Conservation (phyloP, 306 rosid genomes). For the Cucurbita pepo region DNA sequence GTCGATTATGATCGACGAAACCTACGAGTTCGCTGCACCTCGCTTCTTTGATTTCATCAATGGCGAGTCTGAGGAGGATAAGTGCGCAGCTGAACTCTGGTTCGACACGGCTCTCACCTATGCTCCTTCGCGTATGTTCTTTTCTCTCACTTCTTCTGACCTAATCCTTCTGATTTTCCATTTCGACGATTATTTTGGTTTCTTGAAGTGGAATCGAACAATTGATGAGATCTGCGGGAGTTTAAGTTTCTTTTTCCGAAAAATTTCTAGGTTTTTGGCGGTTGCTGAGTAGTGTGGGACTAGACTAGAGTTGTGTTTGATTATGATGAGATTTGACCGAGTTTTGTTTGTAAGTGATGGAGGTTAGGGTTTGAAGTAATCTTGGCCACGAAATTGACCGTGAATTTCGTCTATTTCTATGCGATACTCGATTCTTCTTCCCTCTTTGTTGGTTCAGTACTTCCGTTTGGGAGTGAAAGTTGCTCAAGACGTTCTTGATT, state of each 20-base stretch:
- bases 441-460: not conserved
- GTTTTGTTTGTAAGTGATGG: not conserved
- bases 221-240: not conserved
- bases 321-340: not conserved
- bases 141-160: not conserved
- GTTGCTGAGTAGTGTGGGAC: not conserved
- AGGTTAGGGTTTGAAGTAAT: not conserved
- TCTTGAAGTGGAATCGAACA: not conserved
- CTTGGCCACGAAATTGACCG: not conserved
- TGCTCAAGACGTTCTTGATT: not conserved
- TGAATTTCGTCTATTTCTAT: not conserved
- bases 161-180: not conserved
- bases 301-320: not conserved
- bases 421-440: not conserved
- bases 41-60: slow-evolving; percentile 54
- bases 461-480: not conserved
- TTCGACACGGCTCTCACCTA: slow-evolving; percentile 58
- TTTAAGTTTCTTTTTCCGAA: not conserved
- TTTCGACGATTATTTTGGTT: not conserved
- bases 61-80: slow-evolving; percentile 44
- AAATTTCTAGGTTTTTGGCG: not conserved
- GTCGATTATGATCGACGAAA: slow-evolving; percentile 43
- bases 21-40: slow-evolving; percentile 83
- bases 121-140: slow-evolving; percentile 81
- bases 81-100: slow-evolving; percentile 64